A percentile compares a stretch with the other conserved stretches of the same genome.
Conservation (phyloP, 306 rosid genomes). For the Pterocarpus santalinus region DNA sequence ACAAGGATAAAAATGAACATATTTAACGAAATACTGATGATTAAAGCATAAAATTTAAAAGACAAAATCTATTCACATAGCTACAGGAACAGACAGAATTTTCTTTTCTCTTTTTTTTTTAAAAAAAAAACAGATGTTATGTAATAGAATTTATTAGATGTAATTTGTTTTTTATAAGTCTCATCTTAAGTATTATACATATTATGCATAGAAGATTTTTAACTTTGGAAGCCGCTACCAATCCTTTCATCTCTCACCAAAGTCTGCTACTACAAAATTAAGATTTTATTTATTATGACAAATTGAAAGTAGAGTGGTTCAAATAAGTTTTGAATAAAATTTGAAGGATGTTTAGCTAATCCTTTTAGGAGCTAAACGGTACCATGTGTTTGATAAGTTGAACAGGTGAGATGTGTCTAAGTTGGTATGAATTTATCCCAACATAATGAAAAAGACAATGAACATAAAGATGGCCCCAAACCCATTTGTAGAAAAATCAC, state of each 20-base stretch:
- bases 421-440: neutral
- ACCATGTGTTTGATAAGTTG: neutral
- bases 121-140: neutral
- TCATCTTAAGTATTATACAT: neutral
- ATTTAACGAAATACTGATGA: no score
- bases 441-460: neutral
- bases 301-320: neutral
- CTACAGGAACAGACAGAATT: no score
- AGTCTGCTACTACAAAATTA: neutral
- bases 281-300: neutral
- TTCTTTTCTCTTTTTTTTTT: no score
- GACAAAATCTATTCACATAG: no score
- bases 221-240: neutral
- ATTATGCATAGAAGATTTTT: neutral
- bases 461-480: neutral
- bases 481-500: neutral
- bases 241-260: neutral
- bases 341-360: neutral
- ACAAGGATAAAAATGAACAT: neutral
- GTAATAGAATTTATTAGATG: neutral
- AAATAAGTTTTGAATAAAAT: neutral
- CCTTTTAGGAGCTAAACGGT: neutral
- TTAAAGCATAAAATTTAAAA: no score
- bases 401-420: neutral
- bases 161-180: neutral